Evolutionary conservation across 768 basidiomycete genomes (phyloP).

Genomic region (Gloeopeniophorella convolvens): DNA sequence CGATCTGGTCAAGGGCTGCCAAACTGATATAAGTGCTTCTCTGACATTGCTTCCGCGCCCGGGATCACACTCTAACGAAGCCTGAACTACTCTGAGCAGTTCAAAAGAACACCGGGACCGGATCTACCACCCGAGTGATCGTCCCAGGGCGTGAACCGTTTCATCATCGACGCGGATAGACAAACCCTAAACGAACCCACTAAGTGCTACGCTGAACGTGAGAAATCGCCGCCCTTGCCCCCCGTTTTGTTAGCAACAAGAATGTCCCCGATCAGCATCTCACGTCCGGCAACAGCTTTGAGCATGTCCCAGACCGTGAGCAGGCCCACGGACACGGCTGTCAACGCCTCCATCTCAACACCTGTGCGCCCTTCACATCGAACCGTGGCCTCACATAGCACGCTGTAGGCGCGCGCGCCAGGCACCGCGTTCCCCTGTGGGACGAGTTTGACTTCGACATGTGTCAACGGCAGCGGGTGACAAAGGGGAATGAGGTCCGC

Average conservation of each 20-base stretch:
- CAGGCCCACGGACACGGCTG: slow-evolving; percentile 70
- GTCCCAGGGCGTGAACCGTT: too few species aligned
- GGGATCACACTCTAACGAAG: neutral
- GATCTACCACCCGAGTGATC: too few species aligned
- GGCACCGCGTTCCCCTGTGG: slow-evolving; percentile 33
- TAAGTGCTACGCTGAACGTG: slow-evolving; percentile 10
- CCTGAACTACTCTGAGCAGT: too few species aligned
- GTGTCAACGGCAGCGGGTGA: slow-evolving; percentile 72
- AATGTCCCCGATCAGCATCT: slow-evolving; percentile 73
- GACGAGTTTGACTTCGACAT: slow-evolving; percentile 56
- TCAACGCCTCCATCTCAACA: slow-evolving; percentile 91
- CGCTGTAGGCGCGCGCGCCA: slow-evolving; percentile 36
- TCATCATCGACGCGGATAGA: too few species aligned
- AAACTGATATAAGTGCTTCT: neutral
- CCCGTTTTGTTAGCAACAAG: slow-evolving; percentile 63
- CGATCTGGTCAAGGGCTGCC: slow-evolving; percentile 1
- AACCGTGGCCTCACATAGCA: slow-evolving; percentile 62
- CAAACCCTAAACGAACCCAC: too few species aligned
- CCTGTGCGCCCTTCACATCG: slow-evolving; percentile 77
- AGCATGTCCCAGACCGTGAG: slow-evolving; percentile 93
- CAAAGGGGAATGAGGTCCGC: slow-evolving; percentile 81
- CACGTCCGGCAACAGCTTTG: slow-evolving; percentile 82
- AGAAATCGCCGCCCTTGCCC: slow-evolving; percentile 70
- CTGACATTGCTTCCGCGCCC: neutral
- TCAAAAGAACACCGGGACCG: too few species aligned